These are phyloP conservation scores for Sphaerosporella brunnea DNA, from an alignment of 495 filamentous ascomycete genomes.

Conservation along the genomic window DNA sequence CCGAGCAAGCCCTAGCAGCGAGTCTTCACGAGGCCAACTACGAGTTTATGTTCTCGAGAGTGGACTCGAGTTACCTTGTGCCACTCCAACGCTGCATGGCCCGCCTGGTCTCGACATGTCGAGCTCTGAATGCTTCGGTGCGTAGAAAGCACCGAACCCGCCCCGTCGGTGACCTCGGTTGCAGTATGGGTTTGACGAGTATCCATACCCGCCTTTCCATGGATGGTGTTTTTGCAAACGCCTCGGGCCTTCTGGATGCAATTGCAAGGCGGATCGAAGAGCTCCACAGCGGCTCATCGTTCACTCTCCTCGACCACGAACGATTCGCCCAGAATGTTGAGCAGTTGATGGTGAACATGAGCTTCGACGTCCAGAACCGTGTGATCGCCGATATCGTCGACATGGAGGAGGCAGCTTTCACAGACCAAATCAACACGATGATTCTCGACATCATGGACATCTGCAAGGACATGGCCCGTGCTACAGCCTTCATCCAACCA, in stretches of 20 bases:
- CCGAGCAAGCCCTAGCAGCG: slow-evolving; percentile 15
- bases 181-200: not conserved
- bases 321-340: slow-evolving; percentile 10
- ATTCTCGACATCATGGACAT: slow-evolving; percentile 19
- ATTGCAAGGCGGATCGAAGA: slow-evolving; percentile 16
- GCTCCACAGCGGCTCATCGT: slow-evolving; percentile 12
- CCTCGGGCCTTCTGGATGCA: slow-evolving; percentile 6
- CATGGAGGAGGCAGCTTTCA: slow-evolving; percentile 19
- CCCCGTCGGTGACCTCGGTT: not conserved
- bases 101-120: slow-evolving; percentile 12
- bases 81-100: slow-evolving; percentile 12
- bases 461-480: slow-evolving; percentile 13
- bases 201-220: not conserved
- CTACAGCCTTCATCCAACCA: slow-evolving; percentile 15
- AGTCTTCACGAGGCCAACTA: slow-evolving; percentile 19
- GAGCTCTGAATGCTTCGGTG: slow-evolving; percentile 22
- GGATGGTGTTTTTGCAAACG: slow-evolving; percentile 5
- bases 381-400: slow-evolving; percentile 9
- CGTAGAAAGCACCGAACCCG: slow-evolving; percentile 11
- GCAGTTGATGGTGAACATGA: slow-evolving; percentile 8
- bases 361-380: slow-evolving; percentile 8
- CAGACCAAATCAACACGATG: slow-evolving; percentile 21
- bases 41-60: slow-evolving; percentile 21
- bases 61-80: slow-evolving; percentile 15
- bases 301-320: slow-evolving; percentile 15